Conservation (phyloP, 257 asterid species). For the Voacanga thouarsii region DNA sequence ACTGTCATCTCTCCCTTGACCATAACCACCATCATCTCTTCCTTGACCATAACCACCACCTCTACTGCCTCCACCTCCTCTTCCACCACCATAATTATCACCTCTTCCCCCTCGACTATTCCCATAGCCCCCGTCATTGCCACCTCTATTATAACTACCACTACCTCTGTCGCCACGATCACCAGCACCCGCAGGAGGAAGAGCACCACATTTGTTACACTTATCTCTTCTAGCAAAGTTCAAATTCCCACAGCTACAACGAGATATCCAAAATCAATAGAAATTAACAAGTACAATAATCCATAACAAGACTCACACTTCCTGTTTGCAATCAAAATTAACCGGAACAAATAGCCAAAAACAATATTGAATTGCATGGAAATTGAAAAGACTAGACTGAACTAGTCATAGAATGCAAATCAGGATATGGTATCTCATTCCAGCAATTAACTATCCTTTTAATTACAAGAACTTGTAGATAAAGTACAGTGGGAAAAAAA, state of each 20-base stretch:
- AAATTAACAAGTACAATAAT: not conserved
- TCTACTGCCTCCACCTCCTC: slow-evolving; percentile 63
- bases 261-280: slow-evolving; percentile 41
- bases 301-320: slow-evolving; percentile 19
- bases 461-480: not conserved
- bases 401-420: not conserved
- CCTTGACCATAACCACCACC: slow-evolving; percentile 60
- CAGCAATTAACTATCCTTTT: not conserved
- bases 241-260: slow-evolving; percentile 95
- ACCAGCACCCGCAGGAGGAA: slow-evolving; percentile 78
- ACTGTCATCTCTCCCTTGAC: slow-evolving; percentile 62
- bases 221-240: slow-evolving; percentile 98
- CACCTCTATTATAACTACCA: slow-evolving; percentile 29
- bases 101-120: slow-evolving; percentile 52
- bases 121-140: slow-evolving; percentile 38
- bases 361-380: not conserved
- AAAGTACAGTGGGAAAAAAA: too few species aligned
- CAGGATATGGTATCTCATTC: not conserved
- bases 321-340: not conserved
- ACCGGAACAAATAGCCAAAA: not conserved
- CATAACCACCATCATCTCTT: slow-evolving; percentile 47
- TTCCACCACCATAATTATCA: slow-evolving; percentile 56
- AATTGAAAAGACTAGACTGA: not conserved
- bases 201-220: slow-evolving; percentile 95
- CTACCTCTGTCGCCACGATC: slow-evolving; percentile 67